Conservation (phyloP, 78 protist species). For the Protostelium mycophagum region DNA sequence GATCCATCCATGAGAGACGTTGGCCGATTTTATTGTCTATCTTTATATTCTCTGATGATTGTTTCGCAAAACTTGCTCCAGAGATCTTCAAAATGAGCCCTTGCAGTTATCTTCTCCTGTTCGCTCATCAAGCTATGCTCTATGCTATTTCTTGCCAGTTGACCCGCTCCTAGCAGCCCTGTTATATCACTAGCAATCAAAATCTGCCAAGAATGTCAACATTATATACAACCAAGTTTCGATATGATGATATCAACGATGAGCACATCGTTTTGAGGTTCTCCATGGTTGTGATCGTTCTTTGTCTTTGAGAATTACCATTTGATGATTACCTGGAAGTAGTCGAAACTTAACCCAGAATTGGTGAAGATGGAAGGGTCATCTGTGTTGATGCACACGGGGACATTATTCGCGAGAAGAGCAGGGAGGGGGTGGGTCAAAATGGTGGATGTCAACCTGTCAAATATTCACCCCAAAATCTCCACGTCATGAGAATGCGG, state of each 20-base stretch:
- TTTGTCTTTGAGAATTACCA: too few species aligned
- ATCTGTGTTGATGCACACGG: conserved; percentile 40
- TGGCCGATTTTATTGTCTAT: too few species aligned
- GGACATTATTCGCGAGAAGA: conserved; percentile 30
- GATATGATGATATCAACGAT: too few species aligned
- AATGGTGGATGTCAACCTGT: conserved; percentile 33
- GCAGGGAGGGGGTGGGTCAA: conserved; percentile 52
- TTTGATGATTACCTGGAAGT: not conserved
- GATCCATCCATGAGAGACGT: too few species aligned
- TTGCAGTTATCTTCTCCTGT: not conserved
- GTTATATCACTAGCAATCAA: not conserved
- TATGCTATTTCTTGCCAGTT: not conserved
- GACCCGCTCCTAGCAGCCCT: not conserved
- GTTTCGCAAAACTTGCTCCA: not conserved
- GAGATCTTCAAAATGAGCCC: not conserved
- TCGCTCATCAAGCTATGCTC: not conserved
- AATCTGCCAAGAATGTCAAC: too few species aligned
- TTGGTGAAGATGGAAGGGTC: conserved; percentile 53
- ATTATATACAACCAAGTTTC: too few species aligned
- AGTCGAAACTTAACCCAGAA: conserved; percentile 32
- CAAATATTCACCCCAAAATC: too few species aligned
- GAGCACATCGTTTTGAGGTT: too few species aligned
- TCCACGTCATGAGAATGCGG: too few species aligned
- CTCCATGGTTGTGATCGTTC: too few species aligned
- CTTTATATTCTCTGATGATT: not conserved